Evolutionary conservation across 257 asterid species (phyloP).

Genomic region (Solanum chmielewskii): DNA sequence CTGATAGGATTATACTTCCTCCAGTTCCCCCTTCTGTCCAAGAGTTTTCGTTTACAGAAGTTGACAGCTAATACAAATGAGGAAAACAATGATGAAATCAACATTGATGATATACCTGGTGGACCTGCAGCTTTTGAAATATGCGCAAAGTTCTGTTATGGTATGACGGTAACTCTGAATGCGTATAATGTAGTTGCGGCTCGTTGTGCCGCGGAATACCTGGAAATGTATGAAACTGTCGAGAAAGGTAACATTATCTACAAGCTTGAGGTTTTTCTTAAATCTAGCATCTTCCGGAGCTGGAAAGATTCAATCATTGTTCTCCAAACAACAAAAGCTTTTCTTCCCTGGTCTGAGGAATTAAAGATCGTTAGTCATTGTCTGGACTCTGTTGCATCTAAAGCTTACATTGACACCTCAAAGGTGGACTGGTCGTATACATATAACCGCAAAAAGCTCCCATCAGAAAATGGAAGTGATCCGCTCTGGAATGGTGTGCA

Average conservation of each 20-base stretch:
- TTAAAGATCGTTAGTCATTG: constrained; percentile 55
- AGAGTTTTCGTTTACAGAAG: constrained; percentile 56
- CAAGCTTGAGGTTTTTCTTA: constrained; percentile 74
- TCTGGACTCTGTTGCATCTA: constrained; percentile 53
- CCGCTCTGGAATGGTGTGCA: constrained; percentile 45
- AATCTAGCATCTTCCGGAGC: constrained; percentile 69
- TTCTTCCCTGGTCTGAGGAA: constrained; percentile 66
- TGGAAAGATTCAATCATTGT: constrained; percentile 93
- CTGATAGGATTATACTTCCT: constrained; percentile 4
- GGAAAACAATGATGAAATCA: constrained; percentile 34
- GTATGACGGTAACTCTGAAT: constrained; percentile 73
- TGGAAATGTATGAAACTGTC: constrained; percentile 65
- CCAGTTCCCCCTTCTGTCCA: constrained; percentile 81
- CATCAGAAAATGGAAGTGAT: constrained; percentile 41
- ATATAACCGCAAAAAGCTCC: constrained; percentile 49
- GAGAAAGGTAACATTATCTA: constrained; percentile 78
- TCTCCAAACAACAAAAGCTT: constrained; percentile 64
- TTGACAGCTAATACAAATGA: constrained; percentile 24
- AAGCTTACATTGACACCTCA: constrained; percentile 48
- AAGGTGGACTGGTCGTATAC: constrained; percentile 73
- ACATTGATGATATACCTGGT: constrained; percentile 65
- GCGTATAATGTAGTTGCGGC: constrained; percentile 74
- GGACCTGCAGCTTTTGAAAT: constrained; percentile 80
- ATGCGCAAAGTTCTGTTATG: constrained; percentile 79
- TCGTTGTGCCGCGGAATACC: constrained; percentile 83